These are phyloP conservation scores for Antitrichia curtipendula DNA, from an alignment of 225 moss, liverwort and hornwort species.

Conservation along the genomic window DNA sequence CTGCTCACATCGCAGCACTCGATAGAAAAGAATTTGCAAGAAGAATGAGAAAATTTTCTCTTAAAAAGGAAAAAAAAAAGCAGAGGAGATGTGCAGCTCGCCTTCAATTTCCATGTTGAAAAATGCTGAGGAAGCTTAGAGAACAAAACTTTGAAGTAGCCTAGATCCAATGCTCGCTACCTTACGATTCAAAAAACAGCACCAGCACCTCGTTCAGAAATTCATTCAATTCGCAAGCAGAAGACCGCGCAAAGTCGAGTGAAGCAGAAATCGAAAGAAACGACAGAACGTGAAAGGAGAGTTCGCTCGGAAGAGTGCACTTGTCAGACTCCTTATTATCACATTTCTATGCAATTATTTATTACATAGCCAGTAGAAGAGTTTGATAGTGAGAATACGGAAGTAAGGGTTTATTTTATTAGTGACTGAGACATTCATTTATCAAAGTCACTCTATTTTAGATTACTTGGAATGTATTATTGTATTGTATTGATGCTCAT, in stretches of 20 bases:
- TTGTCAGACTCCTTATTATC: not conserved
- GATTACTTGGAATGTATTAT: not conserved
- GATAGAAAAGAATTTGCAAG: not conserved
- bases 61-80: not conserved
- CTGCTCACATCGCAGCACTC: not conserved
- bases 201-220: not conserved
- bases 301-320: not conserved
- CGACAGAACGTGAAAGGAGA: not conserved
- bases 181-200: not conserved
- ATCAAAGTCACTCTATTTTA: not conserved
- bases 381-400: not conserved
- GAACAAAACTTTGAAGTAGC: not conserved
- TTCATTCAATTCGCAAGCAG: not conserved
- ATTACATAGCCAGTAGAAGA: not conserved
- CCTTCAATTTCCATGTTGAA: constrained; percentile 26
- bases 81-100: not conserved
- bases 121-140: not conserved
- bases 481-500: not conserved
- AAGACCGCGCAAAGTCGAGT: not conserved
- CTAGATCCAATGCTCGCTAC: not conserved
- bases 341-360: not conserved
- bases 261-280: not conserved
- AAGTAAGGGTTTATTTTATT: not conserved
- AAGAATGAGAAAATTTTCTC: not conserved
- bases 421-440: not conserved